Conservation (phyloP, 345 rosid species). For the Populus pruinosa region DNA sequence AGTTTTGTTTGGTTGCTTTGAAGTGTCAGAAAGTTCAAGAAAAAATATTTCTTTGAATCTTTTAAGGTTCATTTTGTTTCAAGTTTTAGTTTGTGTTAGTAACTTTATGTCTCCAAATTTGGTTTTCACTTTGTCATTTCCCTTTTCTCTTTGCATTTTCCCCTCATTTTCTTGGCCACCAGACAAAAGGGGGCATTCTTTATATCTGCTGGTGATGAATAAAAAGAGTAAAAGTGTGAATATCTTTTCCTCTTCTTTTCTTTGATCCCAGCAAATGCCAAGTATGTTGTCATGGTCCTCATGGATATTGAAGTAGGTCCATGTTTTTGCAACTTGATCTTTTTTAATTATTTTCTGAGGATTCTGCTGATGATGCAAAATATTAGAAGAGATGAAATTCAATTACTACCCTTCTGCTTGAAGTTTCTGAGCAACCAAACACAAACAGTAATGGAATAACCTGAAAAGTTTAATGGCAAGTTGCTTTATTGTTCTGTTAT, state of each 20-base stretch:
- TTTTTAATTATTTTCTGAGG: background rate
- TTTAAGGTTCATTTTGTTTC: background rate
- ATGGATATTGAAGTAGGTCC: background rate
- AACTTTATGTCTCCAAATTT: background rate
- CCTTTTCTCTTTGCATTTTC: background rate
- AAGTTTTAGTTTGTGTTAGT: background rate
- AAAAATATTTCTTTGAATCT: background rate
- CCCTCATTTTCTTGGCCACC: slow-evolving; percentile 16
- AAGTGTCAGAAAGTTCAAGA: background rate
- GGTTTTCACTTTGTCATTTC: background rate
- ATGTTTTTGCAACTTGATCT: background rate
- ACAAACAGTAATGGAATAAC: slow-evolving; percentile 5
- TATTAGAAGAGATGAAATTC: background rate
- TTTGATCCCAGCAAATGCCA: background rate
- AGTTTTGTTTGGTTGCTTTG: slow-evolving; percentile 16
- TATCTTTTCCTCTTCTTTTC: background rate
- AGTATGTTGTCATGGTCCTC: background rate
- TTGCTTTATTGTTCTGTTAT: slow-evolving; percentile 16
- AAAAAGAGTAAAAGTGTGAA: background rate
- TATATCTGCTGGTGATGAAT: background rate
- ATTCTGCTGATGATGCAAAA: background rate
- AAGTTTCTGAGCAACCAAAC: slow-evolving; percentile 30
- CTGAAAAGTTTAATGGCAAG: slow-evolving; percentile 3
- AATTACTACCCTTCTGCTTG: background rate
- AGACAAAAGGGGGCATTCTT: background rate